These are phyloP conservation scores for Pythium oligandrum DNA, from an alignment of 352 stramenopile genomes.

Conservation along the genomic window DNA sequence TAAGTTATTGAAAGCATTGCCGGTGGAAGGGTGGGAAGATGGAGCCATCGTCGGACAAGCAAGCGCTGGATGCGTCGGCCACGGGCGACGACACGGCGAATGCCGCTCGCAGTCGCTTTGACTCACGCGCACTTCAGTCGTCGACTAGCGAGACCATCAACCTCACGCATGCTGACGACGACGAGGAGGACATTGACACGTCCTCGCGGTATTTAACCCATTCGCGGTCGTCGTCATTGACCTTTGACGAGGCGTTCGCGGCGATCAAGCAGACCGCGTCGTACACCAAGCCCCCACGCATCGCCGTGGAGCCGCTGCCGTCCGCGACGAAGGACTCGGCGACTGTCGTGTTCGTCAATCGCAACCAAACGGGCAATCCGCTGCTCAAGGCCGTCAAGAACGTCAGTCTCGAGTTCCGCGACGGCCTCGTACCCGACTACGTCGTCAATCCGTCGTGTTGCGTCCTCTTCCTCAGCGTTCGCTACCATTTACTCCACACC, in stretches of 20 bases:
- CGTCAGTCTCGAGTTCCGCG: slow-evolving; percentile 88
- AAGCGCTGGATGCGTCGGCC: too few species aligned
- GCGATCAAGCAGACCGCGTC: slow-evolving; percentile 49
- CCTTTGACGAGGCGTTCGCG: slow-evolving; percentile 47
- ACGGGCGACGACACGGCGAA: too few species aligned
- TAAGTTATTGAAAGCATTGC: too few species aligned
- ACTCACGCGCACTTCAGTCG: slow-evolving; percentile 8
- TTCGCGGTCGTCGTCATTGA: neutral
- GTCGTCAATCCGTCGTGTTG: slow-evolving; percentile 88
- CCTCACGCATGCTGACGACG: slow-evolving; percentile 5
- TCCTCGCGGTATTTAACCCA: slow-evolving; percentile 15
- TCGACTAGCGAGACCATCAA: neutral
- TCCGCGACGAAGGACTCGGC: slow-evolving; percentile 33
- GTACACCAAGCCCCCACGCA: slow-evolving; percentile 27
- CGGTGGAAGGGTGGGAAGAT: too few species aligned
- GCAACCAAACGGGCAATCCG: slow-evolving; percentile 91
- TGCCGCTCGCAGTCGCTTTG: slow-evolving; percentile 12
- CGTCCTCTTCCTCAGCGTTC: slow-evolving; percentile 89
- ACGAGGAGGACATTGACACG: slow-evolving; percentile 13
- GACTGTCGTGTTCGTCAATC: slow-evolving; percentile 64
- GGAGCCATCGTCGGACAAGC: too few species aligned
- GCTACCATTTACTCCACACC: slow-evolving; percentile 86
- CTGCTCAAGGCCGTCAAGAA: slow-evolving; percentile 92
- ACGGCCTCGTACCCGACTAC: slow-evolving; percentile 93
- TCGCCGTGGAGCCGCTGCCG: slow-evolving; percentile 10